A percentile compares a stretch with the other conserved stretches of the same genome.
Evolutionary conservation across 257 asterid species (phyloP).

Genomic region (Solanum pimpinellifolium): DNA sequence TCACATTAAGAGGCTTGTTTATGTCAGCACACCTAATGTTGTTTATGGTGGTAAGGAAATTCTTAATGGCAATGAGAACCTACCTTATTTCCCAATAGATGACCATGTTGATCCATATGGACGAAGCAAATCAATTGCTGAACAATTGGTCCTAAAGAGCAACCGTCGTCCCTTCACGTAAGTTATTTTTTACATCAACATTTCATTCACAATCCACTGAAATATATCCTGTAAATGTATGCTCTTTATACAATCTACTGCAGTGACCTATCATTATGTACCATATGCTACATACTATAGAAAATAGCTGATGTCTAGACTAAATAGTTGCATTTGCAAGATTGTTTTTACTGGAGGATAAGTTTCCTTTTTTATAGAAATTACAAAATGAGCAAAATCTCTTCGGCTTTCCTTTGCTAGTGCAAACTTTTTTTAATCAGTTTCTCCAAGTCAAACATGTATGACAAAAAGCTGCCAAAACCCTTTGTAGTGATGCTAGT

Average conservation of each 20-base stretch:
- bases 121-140: conserved; percentile 88
- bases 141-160: conserved; percentile 76
- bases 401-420: background rate
- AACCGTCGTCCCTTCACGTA: conserved; percentile 73
- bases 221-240: background rate
- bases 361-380: background rate
- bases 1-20: conserved; percentile 67
- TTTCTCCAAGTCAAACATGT: background rate
- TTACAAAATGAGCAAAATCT: background rate
- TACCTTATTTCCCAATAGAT: conserved; percentile 80
- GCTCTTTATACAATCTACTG: background rate
- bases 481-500: background rate
- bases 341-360: background rate
- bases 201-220: background rate
- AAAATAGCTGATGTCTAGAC: background rate
- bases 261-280: background rate
- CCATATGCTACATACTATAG: background rate
- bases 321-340: background rate
- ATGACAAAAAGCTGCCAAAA: background rate
- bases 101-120: conserved; percentile 84
- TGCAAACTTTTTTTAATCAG: background rate
- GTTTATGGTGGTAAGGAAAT: conserved; percentile 80
- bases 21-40: conserved; percentile 85
- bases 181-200: conserved; percentile 8
- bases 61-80: conserved; percentile 69